These are phyloP conservation scores for Backusella australiensis DNA, from an alignment of 192 early-diverging fungal genomes.

Conservation along the genomic window DNA sequence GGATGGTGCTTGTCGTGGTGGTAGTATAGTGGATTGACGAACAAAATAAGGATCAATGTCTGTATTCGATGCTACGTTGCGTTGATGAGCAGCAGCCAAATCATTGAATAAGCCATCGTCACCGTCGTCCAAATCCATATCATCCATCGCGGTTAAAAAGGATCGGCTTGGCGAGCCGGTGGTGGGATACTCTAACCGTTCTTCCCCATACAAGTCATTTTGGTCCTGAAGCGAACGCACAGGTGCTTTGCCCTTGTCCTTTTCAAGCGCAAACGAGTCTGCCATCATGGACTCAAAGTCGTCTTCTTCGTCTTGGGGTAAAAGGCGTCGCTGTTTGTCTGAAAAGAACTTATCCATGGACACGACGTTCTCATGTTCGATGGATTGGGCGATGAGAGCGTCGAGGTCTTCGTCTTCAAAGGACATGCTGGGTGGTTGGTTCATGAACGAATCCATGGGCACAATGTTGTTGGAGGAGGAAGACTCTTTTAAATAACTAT, in stretches of 20 bases:
- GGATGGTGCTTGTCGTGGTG: too few species aligned
- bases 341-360: neutral
- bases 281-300: neutral
- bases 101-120: neutral
- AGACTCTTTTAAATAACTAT: neutral
- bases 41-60: neutral
- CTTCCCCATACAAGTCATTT: neutral
- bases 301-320: neutral
- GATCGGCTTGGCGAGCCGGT: neutral
- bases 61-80: neutral
- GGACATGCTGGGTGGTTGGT: neutral
- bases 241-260: neutral
- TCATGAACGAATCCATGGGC: neutral
- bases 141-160: neutral
- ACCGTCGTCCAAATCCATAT: conserved; percentile 7
- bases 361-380: neutral
- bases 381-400: neutral
- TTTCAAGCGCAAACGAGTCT: neutral
- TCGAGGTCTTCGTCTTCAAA: neutral
- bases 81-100: neutral
- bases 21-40: too few species aligned
- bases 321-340: neutral
- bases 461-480: neutral
- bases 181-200: neutral
- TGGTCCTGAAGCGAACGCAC: neutral